Percentiles rank a stretch among this genome's conserved stretches.
Conservation (phyloP, 495 filamentous ascomycete species). For the Hapsidospora chrysogenum region DNA sequence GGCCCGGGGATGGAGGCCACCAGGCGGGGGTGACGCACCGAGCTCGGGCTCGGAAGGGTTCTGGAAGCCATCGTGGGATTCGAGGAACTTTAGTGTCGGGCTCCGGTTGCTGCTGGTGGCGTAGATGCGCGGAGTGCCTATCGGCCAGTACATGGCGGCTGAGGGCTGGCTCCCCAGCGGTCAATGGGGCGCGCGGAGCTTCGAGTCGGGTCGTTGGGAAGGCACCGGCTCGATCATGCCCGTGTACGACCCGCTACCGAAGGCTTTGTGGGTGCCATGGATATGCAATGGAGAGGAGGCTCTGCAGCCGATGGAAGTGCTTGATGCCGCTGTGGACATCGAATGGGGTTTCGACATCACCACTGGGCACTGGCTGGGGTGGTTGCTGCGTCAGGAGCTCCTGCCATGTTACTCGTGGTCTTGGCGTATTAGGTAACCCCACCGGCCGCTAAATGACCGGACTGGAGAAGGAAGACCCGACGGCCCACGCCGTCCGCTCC, state of each 20-base stretch:
- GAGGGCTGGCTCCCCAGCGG: background rate
- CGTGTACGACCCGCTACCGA: no score
- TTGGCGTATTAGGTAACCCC: no score
- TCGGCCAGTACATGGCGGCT: constrained; percentile 83
- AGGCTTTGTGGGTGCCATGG: no score
- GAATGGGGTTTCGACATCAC: no score
- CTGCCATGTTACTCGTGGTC: no score
- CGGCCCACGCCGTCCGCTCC: no score
- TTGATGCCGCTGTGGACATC: constrained; percentile 2
- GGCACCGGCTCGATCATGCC: constrained; percentile 1
- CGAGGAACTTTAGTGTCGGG: constrained; percentile 18
- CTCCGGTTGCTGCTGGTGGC: constrained; percentile 46
- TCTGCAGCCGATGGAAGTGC: no score
- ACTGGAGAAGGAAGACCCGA: no score
- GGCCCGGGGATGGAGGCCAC: constrained; percentile 8
- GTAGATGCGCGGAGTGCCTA: constrained; percentile 80
- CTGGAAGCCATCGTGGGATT: constrained; percentile 26
- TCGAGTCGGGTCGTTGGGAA: background rate
- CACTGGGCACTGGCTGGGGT: no score
- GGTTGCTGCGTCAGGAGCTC: no score
- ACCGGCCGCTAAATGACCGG: no score
- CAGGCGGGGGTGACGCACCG: constrained; percentile 15
- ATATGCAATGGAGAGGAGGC: no score
- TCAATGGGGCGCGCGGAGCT: background rate
- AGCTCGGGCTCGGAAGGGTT: constrained; percentile 12